These are phyloP conservation scores for Calocera cornea DNA, from an alignment of 768 basidiomycete species.

Conservation along the genomic window DNA sequence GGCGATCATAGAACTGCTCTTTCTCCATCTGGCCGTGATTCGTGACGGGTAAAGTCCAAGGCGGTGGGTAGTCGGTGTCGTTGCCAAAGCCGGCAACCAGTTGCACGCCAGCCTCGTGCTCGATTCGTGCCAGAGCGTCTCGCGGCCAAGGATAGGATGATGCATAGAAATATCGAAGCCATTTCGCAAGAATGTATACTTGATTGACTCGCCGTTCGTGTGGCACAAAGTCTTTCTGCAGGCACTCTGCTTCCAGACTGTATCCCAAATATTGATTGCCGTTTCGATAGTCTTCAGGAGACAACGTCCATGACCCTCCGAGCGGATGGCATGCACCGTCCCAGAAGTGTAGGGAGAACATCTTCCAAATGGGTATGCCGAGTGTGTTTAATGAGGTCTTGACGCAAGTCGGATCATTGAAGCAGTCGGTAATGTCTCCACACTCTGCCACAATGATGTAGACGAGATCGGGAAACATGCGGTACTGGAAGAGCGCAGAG, in stretches of 20 bases:
- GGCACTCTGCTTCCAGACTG: constrained; percentile 9
- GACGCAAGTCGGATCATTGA: not conserved
- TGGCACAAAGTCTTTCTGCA: not conserved
- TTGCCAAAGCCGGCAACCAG: not conserved
- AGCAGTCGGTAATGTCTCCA: not conserved
- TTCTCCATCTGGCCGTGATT: not conserved
- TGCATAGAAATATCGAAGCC: constrained; percentile 5
- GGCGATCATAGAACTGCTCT: not conserved
- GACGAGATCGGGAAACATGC: constrained; percentile 4
- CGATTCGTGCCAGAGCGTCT: not conserved
- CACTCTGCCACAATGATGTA: not conserved
- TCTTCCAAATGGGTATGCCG: not conserved
- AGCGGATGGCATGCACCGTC: constrained; percentile 5
- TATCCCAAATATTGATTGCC: constrained; percentile 10
- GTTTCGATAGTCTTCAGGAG: constrained; percentile 9
- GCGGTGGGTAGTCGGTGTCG: not conserved
- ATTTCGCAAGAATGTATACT: constrained; percentile 10
- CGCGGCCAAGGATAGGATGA: not conserved
- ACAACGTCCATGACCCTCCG: constrained; percentile 7
- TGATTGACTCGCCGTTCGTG: constrained; percentile 4
- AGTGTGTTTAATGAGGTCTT: not conserved
- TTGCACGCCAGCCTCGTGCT: not conserved
- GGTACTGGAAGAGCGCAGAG: not conserved
- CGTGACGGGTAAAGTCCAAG: not conserved
- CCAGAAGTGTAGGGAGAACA: not conserved